phyloP scores from a whole-genome alignment of 441 rosid species.

The Syzygium syzygioides region DNA sequence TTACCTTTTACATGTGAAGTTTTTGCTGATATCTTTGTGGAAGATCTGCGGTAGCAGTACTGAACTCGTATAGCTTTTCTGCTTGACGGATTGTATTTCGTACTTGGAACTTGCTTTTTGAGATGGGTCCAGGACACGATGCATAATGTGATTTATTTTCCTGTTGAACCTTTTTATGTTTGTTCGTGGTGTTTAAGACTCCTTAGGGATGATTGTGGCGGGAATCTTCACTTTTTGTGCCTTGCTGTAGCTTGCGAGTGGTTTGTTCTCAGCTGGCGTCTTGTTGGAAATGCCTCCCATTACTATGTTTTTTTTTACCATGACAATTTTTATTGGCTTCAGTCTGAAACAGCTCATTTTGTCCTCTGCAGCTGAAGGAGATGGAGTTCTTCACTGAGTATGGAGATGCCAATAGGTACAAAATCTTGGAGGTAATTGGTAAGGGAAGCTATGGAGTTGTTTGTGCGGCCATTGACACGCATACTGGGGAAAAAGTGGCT shows the following conservation, averaged over 20 bases:
- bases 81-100: neutral
- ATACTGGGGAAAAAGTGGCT: constrained; percentile 86
- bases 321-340: neutral
- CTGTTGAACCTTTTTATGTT: neutral
- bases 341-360: constrained; percentile 1
- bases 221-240: neutral
- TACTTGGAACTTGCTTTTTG: neutral
- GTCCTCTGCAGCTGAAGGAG: constrained; percentile 7
- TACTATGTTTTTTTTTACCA: neutral
- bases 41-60: neutral
- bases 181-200: neutral
- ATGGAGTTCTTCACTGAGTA: constrained; percentile 17
- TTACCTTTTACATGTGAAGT: neutral
- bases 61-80: neutral
- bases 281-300: neutral
- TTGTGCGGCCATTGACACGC: constrained; percentile 34
- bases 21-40: neutral
- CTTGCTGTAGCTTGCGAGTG: neutral
- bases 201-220: neutral
- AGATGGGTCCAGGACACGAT: neutral
- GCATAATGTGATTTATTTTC: neutral
- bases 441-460: constrained; percentile 15
- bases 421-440: constrained; percentile 17
- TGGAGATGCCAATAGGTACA: constrained; percentile 16
- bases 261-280: neutral